Base-by-base conservation (phyloP, 2,329 filamentous ascomycete genomes). In the Pochonia chlamydosporia region DNA sequence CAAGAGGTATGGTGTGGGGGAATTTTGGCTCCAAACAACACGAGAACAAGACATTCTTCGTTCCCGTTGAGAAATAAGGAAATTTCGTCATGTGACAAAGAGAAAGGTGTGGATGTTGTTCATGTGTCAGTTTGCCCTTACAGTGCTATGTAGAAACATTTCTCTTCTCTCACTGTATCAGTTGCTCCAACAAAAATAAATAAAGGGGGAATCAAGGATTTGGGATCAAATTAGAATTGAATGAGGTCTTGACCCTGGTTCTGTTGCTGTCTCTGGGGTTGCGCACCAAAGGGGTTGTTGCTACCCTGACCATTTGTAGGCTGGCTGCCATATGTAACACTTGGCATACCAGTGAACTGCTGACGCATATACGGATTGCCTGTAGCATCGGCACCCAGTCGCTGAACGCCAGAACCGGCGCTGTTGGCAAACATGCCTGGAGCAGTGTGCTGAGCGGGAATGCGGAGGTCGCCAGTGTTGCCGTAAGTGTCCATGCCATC, bases 401-500 rank as follows among this genome's bases (percentile, higher is more conserved):
- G 79, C 56, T 82, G 81, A 48, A 88, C 70, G n/a, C 89, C 88
- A 31, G 85, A 76, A 43, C 93, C 93, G 6, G 93, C 90, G 50
- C 89, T 95, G 70, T 99, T 99, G 70, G 99, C 85, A 64, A 97
- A 99, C 0, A 88, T 95, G 23, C 92, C 93, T 0, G 93, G 93
- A 1, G 93, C 90, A 0, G 93, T 99, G 66, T 99, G 93, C 64
- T 99, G 93, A 2, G 93, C 84, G 2, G 93, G 93, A 54, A 99
- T 95, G 66, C 93, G 90, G 40, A 96, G 76, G 54, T 97, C 89
- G 56, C 93, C 93, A n/a, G 89, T 89, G 65, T 99, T 99, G 54
- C 93, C 93, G 64, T 95, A 99, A 0, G 93, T 99, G 63, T 99
- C 93, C 74, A 95, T 87, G 21, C 93, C 93, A 48, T 99, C 93